Base-by-base conservation (phyloP, 495 filamentous ascomycete species). In the Penicillium pulvis region DNA sequence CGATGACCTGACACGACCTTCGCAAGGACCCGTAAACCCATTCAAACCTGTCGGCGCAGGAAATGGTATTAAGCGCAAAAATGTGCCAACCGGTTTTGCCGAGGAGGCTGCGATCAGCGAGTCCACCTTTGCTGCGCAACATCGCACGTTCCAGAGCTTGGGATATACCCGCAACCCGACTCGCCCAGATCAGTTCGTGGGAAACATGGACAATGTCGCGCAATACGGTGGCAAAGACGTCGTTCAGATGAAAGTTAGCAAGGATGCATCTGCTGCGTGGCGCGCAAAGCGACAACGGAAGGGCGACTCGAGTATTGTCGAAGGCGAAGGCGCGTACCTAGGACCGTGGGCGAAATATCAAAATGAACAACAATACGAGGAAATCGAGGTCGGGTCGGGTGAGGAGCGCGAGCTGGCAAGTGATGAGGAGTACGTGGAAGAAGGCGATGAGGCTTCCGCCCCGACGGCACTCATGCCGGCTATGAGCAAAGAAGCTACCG, bases 311-410 rank as follows among this genome's bases (percentile, higher is more conserved):
- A 86, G 86, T 53, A 79, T 97, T 39, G 85, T 93, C 0, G 90
- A 96, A 61, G 94, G 94, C 0, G 87, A 90, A 6, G 87, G 86
- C 39, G 86, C 91, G 26, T 98, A 97, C 71, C 81, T 93, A 30
- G 95, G 94, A 1, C 95, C 94, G 0, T 99, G 95, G 95, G 94
- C 95, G 30, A 84, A 82, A 69, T 98, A 94, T 62, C 83, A 88
- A 57, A 79, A 84, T 58, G 79, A 86, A 39, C 77, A 81, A 58
- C 72, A 79, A 39, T 77, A 84, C 57, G 91, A 89, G 59, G 86
- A 92, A 66, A 77, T 82, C 24, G 71, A 80, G 54, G 73, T 70
- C 36, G 75, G 68, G 55, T 66, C 62, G 67, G 67, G 48, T 6
- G 77, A 67, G 44, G 85, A 74, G 60, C 87, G 81, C 62, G 87